Evolutionary conservation across 306 rosid species (phyloP).

Genomic region (Ochetophila trinervis): DNA sequence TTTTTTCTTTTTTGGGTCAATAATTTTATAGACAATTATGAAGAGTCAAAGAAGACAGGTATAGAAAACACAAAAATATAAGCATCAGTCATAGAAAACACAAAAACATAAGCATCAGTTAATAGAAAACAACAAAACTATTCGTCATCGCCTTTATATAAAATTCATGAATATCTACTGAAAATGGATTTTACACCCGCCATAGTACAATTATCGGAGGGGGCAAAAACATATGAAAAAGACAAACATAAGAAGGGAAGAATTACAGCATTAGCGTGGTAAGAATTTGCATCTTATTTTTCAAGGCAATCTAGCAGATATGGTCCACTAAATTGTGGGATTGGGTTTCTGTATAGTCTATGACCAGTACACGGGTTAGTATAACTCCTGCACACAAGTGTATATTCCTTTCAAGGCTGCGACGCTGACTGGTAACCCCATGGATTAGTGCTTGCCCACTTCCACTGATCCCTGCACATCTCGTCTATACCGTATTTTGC

Average conservation of each 20-base stretch:
- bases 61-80: no score
- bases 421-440: constrained; percentile 71
- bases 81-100: no score
- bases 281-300: background rate
- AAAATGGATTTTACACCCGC: background rate
- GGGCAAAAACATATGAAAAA: background rate
- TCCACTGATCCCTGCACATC: constrained; percentile 99
- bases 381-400: background rate
- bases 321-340: constrained; percentile 1
- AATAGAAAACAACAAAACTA: no score
- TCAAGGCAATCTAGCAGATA: background rate
- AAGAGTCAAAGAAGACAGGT: no score
- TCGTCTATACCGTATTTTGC: constrained; percentile 60
- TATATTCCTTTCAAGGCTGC: constrained; percentile 30
- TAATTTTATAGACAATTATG: no score
- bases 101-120: no score
- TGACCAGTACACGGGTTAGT: constrained; percentile 17
- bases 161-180: no score
- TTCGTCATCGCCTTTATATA: no score
- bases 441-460: constrained; percentile 88
- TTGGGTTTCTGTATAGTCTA: constrained; percentile 1
- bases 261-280: background rate
- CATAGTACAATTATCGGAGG: no score
- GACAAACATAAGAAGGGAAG: background rate
- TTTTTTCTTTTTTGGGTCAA: no score